Evolutionary conservation across 495 filamentous ascomycete species (phyloP).

Genomic region (Xylaria sp.): DNA sequence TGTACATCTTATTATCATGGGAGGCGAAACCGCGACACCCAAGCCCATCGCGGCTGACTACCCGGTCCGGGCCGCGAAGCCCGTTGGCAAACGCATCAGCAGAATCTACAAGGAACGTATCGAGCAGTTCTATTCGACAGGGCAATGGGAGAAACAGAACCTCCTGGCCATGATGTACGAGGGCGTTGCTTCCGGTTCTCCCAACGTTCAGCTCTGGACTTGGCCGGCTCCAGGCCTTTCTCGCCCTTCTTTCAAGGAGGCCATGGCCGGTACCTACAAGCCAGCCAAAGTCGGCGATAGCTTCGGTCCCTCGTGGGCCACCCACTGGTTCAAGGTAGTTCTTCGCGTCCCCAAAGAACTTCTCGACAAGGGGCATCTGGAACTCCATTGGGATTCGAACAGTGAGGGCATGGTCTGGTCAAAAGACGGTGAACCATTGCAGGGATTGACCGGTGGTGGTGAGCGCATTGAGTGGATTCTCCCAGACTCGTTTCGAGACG

Average conservation of each 20-base stretch:
- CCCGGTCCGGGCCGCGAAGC: slow-evolving; percentile 53
- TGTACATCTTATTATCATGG: slow-evolving; percentile 43
- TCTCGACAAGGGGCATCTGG: slow-evolving; percentile 74
- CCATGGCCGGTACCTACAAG: slow-evolving; percentile 78
- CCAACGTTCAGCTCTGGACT: slow-evolving; percentile 83
- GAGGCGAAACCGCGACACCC: slow-evolving; percentile 46
- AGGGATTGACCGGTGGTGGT: slow-evolving; percentile 91
- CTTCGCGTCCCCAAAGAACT: slow-evolving; percentile 78
- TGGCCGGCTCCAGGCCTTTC: slow-evolving; percentile 81
- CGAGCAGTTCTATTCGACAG: slow-evolving; percentile 74
- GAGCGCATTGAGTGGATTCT: slow-evolving; percentile 91
- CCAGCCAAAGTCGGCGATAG: slow-evolving; percentile 75
- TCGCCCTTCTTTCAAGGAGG: slow-evolving; percentile 89
- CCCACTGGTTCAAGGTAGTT: slow-evolving; percentile 93
- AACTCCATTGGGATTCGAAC: slow-evolving; percentile 94
- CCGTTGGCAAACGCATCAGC: slow-evolving; percentile 81
- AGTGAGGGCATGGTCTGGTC: slow-evolving; percentile 93
- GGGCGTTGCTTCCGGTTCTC: slow-evolving; percentile 70
- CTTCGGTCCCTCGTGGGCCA: slow-evolving; percentile 96
- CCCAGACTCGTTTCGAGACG: slow-evolving; percentile 79
- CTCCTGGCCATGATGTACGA: slow-evolving; percentile 82
- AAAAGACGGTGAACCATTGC: slow-evolving; percentile 84
- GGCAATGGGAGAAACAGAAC: slow-evolving; percentile 82
- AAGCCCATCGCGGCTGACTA: slow-evolving; percentile 48
- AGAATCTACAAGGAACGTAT: slow-evolving; percentile 88